Percentiles rank a stretch among this genome's conserved stretches.
Conservation (phyloP, 2,329 filamentous ascomycete genomes). For the Hymenoscyphus fraxineus region DNA sequence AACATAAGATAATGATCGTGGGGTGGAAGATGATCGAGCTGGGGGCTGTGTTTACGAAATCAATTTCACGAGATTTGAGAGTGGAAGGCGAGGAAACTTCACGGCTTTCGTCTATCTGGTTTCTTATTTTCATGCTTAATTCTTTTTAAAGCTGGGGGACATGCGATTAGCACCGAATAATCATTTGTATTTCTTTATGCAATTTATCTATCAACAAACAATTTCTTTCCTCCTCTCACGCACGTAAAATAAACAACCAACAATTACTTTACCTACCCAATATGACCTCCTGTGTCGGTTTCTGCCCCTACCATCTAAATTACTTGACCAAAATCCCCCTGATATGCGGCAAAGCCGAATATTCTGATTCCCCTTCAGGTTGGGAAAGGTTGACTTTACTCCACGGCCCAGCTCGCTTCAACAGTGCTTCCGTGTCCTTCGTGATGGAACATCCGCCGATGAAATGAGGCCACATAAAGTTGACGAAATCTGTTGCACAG, state of each 20-base stretch:
- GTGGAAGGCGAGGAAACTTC: background rate
- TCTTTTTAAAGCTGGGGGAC: background rate
- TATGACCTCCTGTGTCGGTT: background rate
- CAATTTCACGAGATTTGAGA: background rate
- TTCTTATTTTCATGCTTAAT: background rate
- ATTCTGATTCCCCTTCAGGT: conserved; percentile 22
- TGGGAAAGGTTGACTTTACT: conserved; percentile 28
- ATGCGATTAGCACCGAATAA: background rate
- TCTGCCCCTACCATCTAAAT: background rate
- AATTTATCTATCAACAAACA: background rate
- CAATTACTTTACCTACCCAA: background rate
- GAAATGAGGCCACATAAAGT: conserved; percentile 31
- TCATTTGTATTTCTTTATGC: background rate
- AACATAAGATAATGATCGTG: background rate
- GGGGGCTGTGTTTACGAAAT: background rate
- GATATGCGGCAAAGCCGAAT: conserved; percentile 29
- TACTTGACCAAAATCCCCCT: conserved; percentile 30
- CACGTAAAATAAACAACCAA: background rate
- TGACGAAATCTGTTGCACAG: conserved; percentile 18
- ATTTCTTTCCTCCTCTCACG: background rate
- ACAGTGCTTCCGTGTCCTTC: conserved; percentile 27
- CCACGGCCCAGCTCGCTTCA: conserved; percentile 29
- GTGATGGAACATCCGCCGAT: conserved; percentile 30
- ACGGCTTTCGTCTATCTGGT: background rate
- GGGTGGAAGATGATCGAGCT: background rate